Percentiles rank a stretch among this genome's conserved stretches.
phyloP scores from a whole-genome alignment of 805 yeast genomes.

The Blastobotrys americana region DNA sequence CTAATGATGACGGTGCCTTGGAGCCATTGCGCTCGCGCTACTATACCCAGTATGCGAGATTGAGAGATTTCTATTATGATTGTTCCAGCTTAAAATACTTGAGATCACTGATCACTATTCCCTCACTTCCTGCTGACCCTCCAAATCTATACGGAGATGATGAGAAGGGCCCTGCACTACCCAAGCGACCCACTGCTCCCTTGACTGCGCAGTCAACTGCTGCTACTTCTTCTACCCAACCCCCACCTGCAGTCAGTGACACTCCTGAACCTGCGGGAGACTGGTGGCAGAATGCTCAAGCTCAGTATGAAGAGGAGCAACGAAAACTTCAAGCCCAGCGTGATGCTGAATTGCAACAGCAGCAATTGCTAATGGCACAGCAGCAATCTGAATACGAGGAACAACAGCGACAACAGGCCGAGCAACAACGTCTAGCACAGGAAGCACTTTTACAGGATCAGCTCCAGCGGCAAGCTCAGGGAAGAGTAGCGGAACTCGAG shows the following conservation, averaged over 20 bases:
- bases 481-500: slow-evolving; percentile 72
- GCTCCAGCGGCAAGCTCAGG: slow-evolving; percentile 65
- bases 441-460: slow-evolving; percentile 63
- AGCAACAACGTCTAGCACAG: slow-evolving; percentile 62
- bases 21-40: slow-evolving; percentile 67
- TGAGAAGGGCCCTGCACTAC: slow-evolving; percentile 33
- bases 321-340: slow-evolving; percentile 52
- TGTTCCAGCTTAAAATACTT: slow-evolving; percentile 78
- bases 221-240: slow-evolving; percentile 23
- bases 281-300: slow-evolving; percentile 43
- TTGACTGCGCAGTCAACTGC: slow-evolving; percentile 20
- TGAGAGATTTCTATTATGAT: slow-evolving; percentile 82
- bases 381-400: slow-evolving; percentile 67
- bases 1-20: slow-evolving; percentile 68
- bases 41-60: slow-evolving; percentile 56
- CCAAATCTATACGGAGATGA: slow-evolving; percentile 48
- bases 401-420: slow-evolving; percentile 64
- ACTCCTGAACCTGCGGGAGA: slow-evolving; percentile 36
- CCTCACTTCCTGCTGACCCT: slow-evolving; percentile 52
- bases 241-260: slow-evolving; percentile 29
- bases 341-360: slow-evolving; percentile 56
- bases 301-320: slow-evolving; percentile 52
- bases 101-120: slow-evolving; percentile 73
- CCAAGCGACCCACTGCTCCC: slow-evolving; percentile 31
- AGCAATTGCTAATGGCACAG: slow-evolving; percentile 58